Evolutionary conservation across 202 grass and related monocot genomes (phyloP), one percentile per base, ranked within the genome.

Genomic region (Carex sylvatica): DNA sequence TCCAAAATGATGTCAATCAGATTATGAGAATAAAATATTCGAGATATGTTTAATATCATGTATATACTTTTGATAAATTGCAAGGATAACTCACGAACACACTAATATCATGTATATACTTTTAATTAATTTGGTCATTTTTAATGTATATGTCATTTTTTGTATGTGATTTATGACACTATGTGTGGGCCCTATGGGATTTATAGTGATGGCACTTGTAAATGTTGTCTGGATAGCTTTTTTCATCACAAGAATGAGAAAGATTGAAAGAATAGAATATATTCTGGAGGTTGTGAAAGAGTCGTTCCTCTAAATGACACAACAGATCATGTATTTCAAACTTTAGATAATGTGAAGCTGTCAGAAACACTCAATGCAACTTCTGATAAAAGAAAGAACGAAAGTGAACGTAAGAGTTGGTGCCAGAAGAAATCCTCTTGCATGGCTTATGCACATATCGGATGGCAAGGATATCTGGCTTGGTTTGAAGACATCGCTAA

Each of bases 401-500:
- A 28, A 65, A 31, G 65, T 59, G 83, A 51, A 0, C 85, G 83
- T 72, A 47, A 0, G 3, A 12, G 26, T 14, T 63, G 59, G 69
- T 88, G 83, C 83, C 62, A 47, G 16, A 36, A 47, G 0, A 88
- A 85, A 26, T 85, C 58, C 40, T 81, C 82, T 10, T 88, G 83
- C 60, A 85, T 33, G 6, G 87, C 83, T 68, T 88, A 88, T 60
- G 28, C 87, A 47, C 0, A 81, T 18, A 15, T 82, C 0, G 68
- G 56, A 68, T 70, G 9, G n/a, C 62, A 16, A 1, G 68, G 83
- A 10, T 88, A 83, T 76, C 20, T 85, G 8, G 2, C 80, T 58
- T 88, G 83, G 83, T 53, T 16, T 4, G 76, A 83, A 18, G 87
- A 88, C 16, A 20, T 88, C 13, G n/a, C 75, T 3, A 83, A 85